phyloP scores from a whole-genome alignment of 495 filamentous ascomycete genomes.

The Xylaria cubensis region DNA sequence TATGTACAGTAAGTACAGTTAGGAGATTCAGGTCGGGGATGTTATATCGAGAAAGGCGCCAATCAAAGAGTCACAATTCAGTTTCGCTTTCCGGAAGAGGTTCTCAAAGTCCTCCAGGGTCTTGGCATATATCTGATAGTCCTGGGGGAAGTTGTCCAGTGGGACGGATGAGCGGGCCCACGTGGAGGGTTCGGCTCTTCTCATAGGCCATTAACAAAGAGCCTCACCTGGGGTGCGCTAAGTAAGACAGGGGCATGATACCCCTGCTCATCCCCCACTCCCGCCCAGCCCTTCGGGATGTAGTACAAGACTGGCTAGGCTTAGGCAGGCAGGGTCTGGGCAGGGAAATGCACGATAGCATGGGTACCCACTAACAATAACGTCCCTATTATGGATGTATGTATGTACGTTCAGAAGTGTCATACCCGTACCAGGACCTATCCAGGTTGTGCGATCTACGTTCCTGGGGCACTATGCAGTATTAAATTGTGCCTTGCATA shows the following conservation, averaged over 20 bases:
- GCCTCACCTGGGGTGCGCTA: slow-evolving; percentile 21
- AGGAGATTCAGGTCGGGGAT: slow-evolving; percentile 4
- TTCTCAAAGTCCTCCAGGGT: neutral
- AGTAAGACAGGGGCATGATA: neutral
- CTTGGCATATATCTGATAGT: slow-evolving; percentile 10
- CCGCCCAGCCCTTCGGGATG: slow-evolving; percentile 17
- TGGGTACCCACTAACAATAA: neutral
- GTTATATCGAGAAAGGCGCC: neutral
- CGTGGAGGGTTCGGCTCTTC: neutral
- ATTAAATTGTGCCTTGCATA: slow-evolving; percentile 1
- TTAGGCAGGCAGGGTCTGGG: neutral
- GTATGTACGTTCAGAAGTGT: neutral
- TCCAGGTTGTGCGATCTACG: neutral
- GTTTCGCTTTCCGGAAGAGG: slow-evolving; percentile 7
- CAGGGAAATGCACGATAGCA: neutral
- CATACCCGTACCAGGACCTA: slow-evolving; percentile 2
- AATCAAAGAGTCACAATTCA: neutral
- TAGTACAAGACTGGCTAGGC: slow-evolving; percentile 5
- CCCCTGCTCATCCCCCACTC: slow-evolving; percentile 9
- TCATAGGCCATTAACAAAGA: slow-evolving; percentile 4
- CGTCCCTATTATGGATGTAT: neutral
- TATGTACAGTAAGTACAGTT: neutral
- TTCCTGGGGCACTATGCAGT: neutral
- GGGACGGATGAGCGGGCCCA: slow-evolving; percentile 10
- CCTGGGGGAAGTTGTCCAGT: slow-evolving; percentile 7